A percentile compares a stretch with the other conserved stretches of the same genome.
phyloP scores from a whole-genome alignment of 2,329 filamentous ascomycete species.

The Capronia epimyces region DNA sequence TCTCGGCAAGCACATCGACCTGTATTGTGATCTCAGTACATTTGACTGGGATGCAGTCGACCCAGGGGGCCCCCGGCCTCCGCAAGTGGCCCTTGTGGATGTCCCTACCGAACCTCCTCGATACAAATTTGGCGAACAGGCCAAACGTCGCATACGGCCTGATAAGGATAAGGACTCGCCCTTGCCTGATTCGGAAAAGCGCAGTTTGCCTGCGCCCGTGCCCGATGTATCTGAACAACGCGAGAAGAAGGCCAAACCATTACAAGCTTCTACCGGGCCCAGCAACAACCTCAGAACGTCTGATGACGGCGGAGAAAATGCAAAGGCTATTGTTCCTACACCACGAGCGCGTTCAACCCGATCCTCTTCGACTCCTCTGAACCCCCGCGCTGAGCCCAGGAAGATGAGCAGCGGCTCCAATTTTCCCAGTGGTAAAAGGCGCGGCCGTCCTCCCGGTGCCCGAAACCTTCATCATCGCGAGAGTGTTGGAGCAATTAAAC shows the following conservation, averaged over 20 bases:
- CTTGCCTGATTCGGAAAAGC: constrained; percentile 23
- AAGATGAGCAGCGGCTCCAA: constrained; percentile 4
- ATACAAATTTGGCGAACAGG: constrained; percentile 21
- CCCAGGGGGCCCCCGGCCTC: constrained; percentile 44
- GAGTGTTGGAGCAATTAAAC: constrained; percentile 4
- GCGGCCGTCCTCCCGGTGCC: constrained; percentile 32
- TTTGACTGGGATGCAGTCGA: constrained; percentile 60
- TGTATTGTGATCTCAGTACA: constrained; percentile 52
- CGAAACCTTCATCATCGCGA: constrained; percentile 30
- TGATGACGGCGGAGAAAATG: neutral
- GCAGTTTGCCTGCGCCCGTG: constrained; percentile 1
- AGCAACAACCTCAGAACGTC: neutral
- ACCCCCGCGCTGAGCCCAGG: neutral
- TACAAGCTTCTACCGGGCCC: neutral
- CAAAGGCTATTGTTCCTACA: neutral
- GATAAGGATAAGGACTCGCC: constrained; percentile 3
- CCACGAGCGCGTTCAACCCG: constrained; percentile 2
- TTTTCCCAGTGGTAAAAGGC: constrained; percentile 20
- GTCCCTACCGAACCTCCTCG: constrained; percentile 27
- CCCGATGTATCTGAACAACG: neutral
- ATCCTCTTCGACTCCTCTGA: constrained; percentile 9
- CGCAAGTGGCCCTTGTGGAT: constrained; percentile 30
- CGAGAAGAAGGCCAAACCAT: neutral
- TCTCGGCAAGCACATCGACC: constrained; percentile 38
- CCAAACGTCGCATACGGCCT: constrained; percentile 1